Evolutionary conservation across 352 stramenopile genomes (phyloP).

Genomic region (Globisporangium nunn): DNA sequence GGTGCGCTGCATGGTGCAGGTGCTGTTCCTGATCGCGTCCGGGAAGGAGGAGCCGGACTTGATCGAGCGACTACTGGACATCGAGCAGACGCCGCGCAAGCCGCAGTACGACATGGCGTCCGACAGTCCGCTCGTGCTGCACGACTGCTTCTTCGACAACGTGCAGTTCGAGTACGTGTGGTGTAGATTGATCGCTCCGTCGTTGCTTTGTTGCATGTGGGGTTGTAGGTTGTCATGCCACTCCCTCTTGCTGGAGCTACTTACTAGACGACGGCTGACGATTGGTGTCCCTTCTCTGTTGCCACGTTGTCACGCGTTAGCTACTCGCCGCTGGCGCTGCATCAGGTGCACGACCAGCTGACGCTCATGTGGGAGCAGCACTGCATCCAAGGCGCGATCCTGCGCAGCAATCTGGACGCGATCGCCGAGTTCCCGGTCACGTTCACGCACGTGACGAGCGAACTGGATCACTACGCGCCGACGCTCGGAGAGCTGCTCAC

Average conservation of each 20-base stretch:
- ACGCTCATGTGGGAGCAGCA: conserved; percentile 82
- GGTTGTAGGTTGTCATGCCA: background rate
- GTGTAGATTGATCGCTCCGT: conserved; percentile 14
- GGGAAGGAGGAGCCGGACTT: conserved; percentile 88
- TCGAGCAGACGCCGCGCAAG: conserved; percentile 79
- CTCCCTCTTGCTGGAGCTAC: too few relatives aligned
- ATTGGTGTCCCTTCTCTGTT: background rate
- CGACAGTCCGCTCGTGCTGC: conserved; percentile 94
- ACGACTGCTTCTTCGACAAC: conserved; percentile 93
- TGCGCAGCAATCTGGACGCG: conserved; percentile 64
- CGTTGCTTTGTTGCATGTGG: conserved; percentile 1
- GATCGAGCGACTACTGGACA: conserved; percentile 89
- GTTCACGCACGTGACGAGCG: conserved; percentile 34
- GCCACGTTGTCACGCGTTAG: conserved; percentile 10
- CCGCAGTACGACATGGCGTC: conserved; percentile 94
- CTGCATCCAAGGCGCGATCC: conserved; percentile 59
- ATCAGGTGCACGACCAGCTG: conserved; percentile 77
- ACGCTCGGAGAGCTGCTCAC: conserved; percentile 71
- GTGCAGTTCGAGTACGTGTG: conserved; percentile 58
- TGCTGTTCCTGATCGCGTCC: conserved; percentile 95
- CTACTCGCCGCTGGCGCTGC: conserved; percentile 64
- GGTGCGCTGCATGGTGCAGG: conserved; percentile 96
- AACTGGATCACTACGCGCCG: conserved; percentile 69
- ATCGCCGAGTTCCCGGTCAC: conserved; percentile 42
- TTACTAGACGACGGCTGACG: conserved; percentile 12